Evolutionary conservation across 2,329 filamentous ascomycete genomes (phyloP), one percentile per base, ranked within the genome.

Genomic region (Diaporthe sp.): DNA sequence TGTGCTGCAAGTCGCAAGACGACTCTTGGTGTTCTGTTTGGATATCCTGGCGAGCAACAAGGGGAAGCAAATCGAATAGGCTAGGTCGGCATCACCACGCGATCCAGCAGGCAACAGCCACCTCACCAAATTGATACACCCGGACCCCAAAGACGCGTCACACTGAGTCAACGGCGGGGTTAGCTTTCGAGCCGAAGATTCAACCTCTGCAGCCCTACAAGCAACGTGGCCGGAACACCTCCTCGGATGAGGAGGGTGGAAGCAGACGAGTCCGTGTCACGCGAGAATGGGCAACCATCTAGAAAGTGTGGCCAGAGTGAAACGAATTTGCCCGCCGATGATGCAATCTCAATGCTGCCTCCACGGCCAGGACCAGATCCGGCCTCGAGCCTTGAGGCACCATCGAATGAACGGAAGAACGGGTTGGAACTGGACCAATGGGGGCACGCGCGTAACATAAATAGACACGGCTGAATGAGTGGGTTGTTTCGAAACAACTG

Each of bases 401-500:
- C 68, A 35, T 35, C 4, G 27, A 35, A 19, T 37, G 44, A 30
- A 25, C 17, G 13, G 19, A 35, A n/a, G n/a, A 42, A 59, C n/a
- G 10, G 42, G 12, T 27, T 37, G 30, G 27, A 37, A 1, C 30
- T 25, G 42, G 22, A 37, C n/a, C 32, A 42, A 39, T 32, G 42
- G 12, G 44, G 22, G 39, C 42, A 37, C 30, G 37, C 9, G 55
- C n/a, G 32, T 50, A 27, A 53, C 63, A 42, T 55, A 73, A 73
- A 73, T 73, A 73, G 71, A 66, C 39, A 59, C 50, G 61, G 61
- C 17, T 47, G 42, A 30, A 39, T 68, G 59, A 68, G 22, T 37
- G 61, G 51, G 13, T 22, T 69, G 61, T 69, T 68, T 73, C 71
- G 71, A 69, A 73, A 68, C 71, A 53, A 42, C 15, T 30, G 61